Base-by-base conservation (phyloP, 1,284 basidiomycete species). In the Austroboletus niveus region DNA sequence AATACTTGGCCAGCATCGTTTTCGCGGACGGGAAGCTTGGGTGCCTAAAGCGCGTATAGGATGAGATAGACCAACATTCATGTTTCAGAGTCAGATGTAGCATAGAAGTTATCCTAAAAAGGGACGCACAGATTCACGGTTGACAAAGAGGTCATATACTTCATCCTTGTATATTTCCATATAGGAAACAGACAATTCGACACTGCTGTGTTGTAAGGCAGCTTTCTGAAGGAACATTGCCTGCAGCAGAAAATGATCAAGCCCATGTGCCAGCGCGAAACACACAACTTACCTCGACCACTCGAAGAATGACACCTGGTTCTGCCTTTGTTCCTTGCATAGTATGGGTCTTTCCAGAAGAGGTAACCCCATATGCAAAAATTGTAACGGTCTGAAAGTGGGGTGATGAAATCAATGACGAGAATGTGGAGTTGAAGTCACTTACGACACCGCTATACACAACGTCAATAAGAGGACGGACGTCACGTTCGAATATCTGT, bases 111-210 rank as follows among this genome's bases (percentile, higher is more conserved):
- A 17, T 7, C 9, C 17, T 22, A 1, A 22, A 47, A 41, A 6
- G 22, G 15, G 12, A 57, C 69, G 44, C 59, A 87, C 88, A 44
- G 76, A 81, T 48, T 87, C 87, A 42, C 85, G 74, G 46, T 79
- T 72, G 4, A 87, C 85, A 4, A 93, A 76, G 5, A 94, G 76
- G 62, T 93, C 90, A 62, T 89, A 92, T 1, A 88, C 85, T 53
- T 92, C 88, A 59, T 93, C 90, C 61, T 89, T 89, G 70, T 92
- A 90, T 41, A 92, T 89, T 64, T 92, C 91, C 79, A 92, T 88
- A 58, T 91, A 92, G 0, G 87, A 89, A 15, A 88, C 74, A 6
- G 75, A 59, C 5, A 91, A 66, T 2, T 73, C 72, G 7, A 78
- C 71, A 39, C 77, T 64, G 38, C 71, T 68, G 45, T 68, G 61